phyloP scores from a whole-genome alignment of 2,329 filamentous ascomycete genomes.

The Aspergillus carbonarius region DNA sequence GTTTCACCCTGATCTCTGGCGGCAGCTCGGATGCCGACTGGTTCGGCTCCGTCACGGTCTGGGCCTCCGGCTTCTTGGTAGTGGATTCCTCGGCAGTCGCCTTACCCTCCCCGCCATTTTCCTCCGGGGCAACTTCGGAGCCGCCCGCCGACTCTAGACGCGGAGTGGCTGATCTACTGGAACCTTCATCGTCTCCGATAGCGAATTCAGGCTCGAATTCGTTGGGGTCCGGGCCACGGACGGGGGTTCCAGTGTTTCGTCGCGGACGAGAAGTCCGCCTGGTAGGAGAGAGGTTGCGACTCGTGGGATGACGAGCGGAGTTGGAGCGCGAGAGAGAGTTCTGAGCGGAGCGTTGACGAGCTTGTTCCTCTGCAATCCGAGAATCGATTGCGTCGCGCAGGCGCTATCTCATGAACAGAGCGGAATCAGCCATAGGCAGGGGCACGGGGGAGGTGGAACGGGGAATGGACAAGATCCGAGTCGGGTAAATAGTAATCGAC shows the following conservation, averaged over 20 bases:
- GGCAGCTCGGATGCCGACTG: constrained; percentile 58
- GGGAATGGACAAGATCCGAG: background rate
- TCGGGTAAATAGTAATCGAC: constrained; percentile 5
- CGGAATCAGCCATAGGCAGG: background rate
- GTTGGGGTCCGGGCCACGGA: constrained; percentile 72
- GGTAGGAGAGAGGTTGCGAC: constrained; percentile 29
- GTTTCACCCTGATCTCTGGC: constrained; percentile 69
- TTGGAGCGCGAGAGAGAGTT: constrained; percentile 46
- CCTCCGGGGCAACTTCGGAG: constrained; percentile 23
- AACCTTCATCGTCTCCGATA: constrained; percentile 76
- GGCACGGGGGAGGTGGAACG: background rate
- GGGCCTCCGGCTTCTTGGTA: constrained; percentile 20
- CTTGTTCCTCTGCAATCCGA: constrained; percentile 88
- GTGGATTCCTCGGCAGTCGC: constrained; percentile 19
- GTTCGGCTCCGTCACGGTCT: constrained; percentile 23
- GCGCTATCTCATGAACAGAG: constrained; percentile 53
- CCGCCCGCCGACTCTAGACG: constrained; percentile 45
- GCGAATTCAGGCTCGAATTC: constrained; percentile 86
- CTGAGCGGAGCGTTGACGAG: constrained; percentile 63
- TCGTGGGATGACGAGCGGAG: constrained; percentile 40
- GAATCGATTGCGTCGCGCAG: constrained; percentile 82
- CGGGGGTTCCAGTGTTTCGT: constrained; percentile 42
- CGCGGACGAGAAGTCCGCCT: constrained; percentile 33
- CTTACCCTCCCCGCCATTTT: constrained; percentile 24
- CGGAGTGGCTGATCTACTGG: constrained; percentile 63